These are phyloP conservation scores for Phytopythium mirpurense DNA, from an alignment of 352 stramenopile genomes.

Conservation along the genomic window DNA sequence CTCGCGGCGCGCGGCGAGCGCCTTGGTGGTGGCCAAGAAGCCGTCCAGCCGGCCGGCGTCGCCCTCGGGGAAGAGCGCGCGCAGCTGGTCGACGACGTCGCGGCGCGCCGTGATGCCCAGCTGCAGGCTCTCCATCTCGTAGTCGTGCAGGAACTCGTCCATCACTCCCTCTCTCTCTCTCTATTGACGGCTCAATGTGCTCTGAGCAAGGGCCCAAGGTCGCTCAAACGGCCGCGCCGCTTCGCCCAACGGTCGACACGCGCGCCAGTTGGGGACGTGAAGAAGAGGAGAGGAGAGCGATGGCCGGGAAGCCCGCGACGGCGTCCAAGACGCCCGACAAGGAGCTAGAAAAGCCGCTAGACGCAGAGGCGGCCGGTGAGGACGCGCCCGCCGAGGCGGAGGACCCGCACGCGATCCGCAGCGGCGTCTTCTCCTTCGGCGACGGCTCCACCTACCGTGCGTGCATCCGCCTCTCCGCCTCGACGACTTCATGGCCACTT, in stretches of 20 bases:
- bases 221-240: background rate
- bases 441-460: constrained; percentile 60
- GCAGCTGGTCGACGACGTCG: constrained; percentile 46
- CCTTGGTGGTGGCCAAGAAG: constrained; percentile 41
- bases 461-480: no score
- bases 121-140: constrained; percentile 75
- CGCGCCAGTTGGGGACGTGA: no score
- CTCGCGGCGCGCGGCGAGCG: constrained; percentile 33
- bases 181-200: background rate
- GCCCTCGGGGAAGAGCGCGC: constrained; percentile 32
- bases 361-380: constrained; percentile 15
- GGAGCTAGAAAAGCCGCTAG: background rate
- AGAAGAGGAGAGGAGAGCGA: no score
- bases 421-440: constrained; percentile 57
- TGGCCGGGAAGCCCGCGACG: constrained; percentile 3
- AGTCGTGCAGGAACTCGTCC: constrained; percentile 65
- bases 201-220: background rate
- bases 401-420: constrained; percentile 34
- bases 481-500: no score
- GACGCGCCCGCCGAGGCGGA: constrained; percentile 21
- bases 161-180: constrained; percentile 13
- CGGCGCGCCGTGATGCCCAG: constrained; percentile 55
- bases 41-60: constrained; percentile 20
- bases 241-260: background rate
- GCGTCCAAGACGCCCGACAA: constrained; percentile 13